Conservation (phyloP, 176 grass and related monocot species). For the Aegilops umbellulata region DNA sequence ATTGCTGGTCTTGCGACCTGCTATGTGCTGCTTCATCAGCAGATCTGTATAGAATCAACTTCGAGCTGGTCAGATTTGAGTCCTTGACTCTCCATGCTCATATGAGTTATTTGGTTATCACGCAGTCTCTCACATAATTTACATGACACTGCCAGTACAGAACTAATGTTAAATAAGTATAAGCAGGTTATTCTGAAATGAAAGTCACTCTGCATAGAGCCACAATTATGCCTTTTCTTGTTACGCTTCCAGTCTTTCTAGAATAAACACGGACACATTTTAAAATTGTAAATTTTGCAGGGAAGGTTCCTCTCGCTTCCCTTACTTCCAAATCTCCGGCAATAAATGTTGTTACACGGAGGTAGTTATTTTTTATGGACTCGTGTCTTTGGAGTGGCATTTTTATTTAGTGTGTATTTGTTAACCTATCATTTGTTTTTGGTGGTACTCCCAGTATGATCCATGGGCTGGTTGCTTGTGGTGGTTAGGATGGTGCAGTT, state of each 20-base stretch:
- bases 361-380: slow-evolving; percentile 39
- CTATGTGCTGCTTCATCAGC: slow-evolving; percentile 89
- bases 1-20: slow-evolving; percentile 94
- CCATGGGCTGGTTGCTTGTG: slow-evolving; percentile 95
- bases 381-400: slow-evolving; percentile 16
- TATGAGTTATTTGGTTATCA: no score
- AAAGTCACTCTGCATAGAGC: not conserved
- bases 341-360: slow-evolving; percentile 77
- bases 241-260: not conserved
- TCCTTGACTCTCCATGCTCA: no score
- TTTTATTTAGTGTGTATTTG: not conserved
- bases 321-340: slow-evolving; percentile 76
- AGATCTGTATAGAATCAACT: slow-evolving; percentile 92
- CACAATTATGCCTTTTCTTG: not conserved
- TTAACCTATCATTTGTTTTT: slow-evolving; percentile 10
- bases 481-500: slow-evolving; percentile 80
- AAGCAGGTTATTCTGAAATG: not conserved
- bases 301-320: slow-evolving; percentile 78
- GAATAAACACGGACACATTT: slow-evolving; percentile 11
- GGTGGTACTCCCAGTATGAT: slow-evolving; percentile 43
- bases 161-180: slow-evolving; percentile 7
- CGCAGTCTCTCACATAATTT: not conserved
- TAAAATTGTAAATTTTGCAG: slow-evolving; percentile 41
- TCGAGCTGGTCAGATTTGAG: slow-evolving; percentile 58
- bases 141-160: not conserved